Base-by-base conservation (phyloP, 129 eudicot genomes). In the Kitagawia praeruptora region DNA sequence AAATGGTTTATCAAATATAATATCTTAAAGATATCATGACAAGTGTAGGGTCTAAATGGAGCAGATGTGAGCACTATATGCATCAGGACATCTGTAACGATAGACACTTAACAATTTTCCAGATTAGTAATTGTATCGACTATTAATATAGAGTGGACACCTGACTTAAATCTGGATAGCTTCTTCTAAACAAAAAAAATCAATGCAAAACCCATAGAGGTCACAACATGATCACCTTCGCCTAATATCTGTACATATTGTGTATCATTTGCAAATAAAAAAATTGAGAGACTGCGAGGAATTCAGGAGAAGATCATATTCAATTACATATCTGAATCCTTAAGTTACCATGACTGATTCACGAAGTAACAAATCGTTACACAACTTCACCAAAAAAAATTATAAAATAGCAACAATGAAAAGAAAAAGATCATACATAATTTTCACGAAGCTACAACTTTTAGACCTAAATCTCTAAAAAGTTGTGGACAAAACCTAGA, bases 71-170 rank as follows among this genome's bases (percentile, higher is more conserved):
- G 76, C 75, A 71, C 18, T 7, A 79, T 5, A 51, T 54, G 69
- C 66, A 83, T 76, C 67, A 42, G 9, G 82, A 79, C 79, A 85
- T n/a, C 89, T 85, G 87, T 88, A 88, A 88, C 86, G 89, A 88
- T 83, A 84, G 86, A 72, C 77, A 70, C 82, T 4, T 34, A 6
- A 45, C 70, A 44, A 64, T 88, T 76, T 88, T 48, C 89, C 91
- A 88, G 83, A 85, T 86, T 77, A 67, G 87, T 88, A 88, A 88
- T 84, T 76, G 86, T 54, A 88, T 79, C 88, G 83, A 85, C 84
- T 82, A 85, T 73, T 53, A n/a, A 49, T 39, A 5, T 21, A 51
- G 56, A 75, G 75, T 49, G n/a, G 85, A 88, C 80, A 85, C 89
- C 83, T 79, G 89, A 88, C 91, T 85, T 78, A 81, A 76, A 88